Evolutionary conservation across 345 rosid genomes (phyloP), one percentile per base, ranked within the genome.

Genomic region (Murraya koenigii): DNA sequence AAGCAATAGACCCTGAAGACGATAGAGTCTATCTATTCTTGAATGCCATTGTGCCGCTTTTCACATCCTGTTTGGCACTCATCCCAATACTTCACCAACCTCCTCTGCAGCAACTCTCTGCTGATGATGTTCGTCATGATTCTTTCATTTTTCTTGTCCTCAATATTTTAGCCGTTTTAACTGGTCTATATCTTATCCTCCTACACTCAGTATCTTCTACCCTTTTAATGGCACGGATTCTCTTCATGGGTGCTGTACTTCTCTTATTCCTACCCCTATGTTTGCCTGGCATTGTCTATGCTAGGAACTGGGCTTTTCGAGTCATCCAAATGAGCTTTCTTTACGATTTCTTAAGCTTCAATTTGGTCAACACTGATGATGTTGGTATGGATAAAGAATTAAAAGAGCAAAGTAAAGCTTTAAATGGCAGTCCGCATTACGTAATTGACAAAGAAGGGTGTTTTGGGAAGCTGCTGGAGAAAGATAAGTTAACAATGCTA

Each of bases 161-260:
- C 70, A 75, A 89, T 71, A 68, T 85, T 28, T 38, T 94, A 28
- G 95, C 98, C 5, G 80, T 91, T 63, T 10, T 89, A 75, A 89
- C 92, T 8, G 94, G 97, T 68, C 80, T 94, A 3, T 92, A 94
- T 39, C 91, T 92, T 66, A 93, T 92, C 74, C 72, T 92, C 26
- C 80, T 92, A 8, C 79, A 82, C 52, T 86, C 94, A 5, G 72
- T 84, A 10, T 76, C 91, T 15, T 69, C 84, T 62, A 28, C 76
- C 25, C 80, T 84, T 19, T 79, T 62, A 52, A 75, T 64, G 17
- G 92, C 95, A 52, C 85, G 86, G 25, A 60, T 91, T 74, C 89
- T 88, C 56, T 81, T 92, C 0, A 79, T 71, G 0, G 95, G 94
- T 55, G 93, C 97, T 26, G 35, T 85, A 7, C 4, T 89, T 33